A percentile compares a stretch with the other conserved stretches of the same genome.
These are phyloP conservation scores for Ustilago curta DNA, from an alignment of 1,284 basidiomycete genomes.

Conservation along the genomic window DNA sequence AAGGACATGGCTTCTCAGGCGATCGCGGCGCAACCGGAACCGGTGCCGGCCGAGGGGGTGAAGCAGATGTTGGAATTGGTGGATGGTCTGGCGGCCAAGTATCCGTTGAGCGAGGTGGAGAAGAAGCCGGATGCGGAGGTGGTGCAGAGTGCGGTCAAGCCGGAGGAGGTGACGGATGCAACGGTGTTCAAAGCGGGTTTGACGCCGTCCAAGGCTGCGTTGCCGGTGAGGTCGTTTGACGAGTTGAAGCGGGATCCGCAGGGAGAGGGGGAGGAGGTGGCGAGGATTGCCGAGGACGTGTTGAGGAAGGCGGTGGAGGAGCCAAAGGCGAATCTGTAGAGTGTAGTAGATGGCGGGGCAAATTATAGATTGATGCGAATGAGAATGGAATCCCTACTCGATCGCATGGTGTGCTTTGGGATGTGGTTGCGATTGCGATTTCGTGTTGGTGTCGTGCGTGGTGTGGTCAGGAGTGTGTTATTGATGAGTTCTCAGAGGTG, in stretches of 20 bases:
- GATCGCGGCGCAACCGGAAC: conserved; percentile 68
- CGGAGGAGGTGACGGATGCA: conserved; percentile 77
- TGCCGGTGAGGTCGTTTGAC: conserved; percentile 68
- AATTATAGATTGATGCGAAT: conserved; percentile 1
- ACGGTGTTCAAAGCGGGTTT: conserved; percentile 79
- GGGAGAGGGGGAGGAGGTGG: conserved; percentile 38
- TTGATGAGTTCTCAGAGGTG: too few relatives aligned
- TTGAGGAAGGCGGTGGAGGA: conserved; percentile 27
- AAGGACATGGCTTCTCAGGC: conserved; percentile 54
- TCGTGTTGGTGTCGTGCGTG: too few relatives aligned
- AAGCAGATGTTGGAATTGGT: conserved; percentile 74
- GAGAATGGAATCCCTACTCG: conserved; percentile 12
- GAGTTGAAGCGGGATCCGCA: conserved; percentile 47
- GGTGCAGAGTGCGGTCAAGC: conserved; percentile 70
- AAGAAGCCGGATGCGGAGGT: neutral
- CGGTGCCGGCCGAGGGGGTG: conserved; percentile 71
- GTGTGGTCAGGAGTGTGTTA: too few relatives aligned
- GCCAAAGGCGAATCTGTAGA: conserved; percentile 36
- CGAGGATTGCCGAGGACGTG: conserved; percentile 14
- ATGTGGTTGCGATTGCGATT: neutral
- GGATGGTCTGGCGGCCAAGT: conserved; percentile 75
- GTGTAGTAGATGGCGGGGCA: neutral
- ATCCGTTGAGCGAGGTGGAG: conserved; percentile 70
- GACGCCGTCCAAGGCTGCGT: conserved; percentile 70
- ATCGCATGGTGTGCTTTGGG: neutral